Base-by-base conservation (phyloP, 2,329 filamentous ascomycete genomes). In the Tolypocladium ophioglossoides region DNA sequence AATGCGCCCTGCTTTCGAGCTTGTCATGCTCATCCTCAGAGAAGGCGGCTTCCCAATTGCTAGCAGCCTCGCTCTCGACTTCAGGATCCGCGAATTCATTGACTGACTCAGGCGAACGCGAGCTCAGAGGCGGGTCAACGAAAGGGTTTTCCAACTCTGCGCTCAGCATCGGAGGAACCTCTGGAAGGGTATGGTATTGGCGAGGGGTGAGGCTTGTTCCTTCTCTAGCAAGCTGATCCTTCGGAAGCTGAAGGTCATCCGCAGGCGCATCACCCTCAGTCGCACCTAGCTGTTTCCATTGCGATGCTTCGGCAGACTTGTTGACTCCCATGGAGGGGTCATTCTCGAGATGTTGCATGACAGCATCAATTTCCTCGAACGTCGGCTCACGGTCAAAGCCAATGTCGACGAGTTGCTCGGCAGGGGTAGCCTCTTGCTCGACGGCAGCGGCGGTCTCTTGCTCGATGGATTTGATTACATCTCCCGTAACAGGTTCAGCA, bases 1-100 rank as follows among this genome's bases (percentile, higher is more conserved):
- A 97, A 49, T 83, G 81, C 58, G 88, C 89, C 50, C 91, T 84
- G 52, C 85, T 84, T 59, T 88, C 83, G 54, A 97, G 76, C 70
- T 95, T 96, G 51, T 84, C 82, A 55, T 95, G 89, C 63, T 95
- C 89, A 37, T 86, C 85, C 20, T 89, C 88, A 11, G 87, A 86
- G 57, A 96, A 85, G 49, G 86, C 83, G 65, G 87, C 87, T 64
- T 95, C 91, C 94, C 94, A 99, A 68, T 97, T 92, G 66, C 91
- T 96, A 56, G 84, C 80, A 27, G 86, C 84, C 18, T 85, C 74
- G 57, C 55, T 61, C 9, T 54, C 57, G 24, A 82, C 84, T 32
- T 80, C 79, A 22, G 55, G 56, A 12, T 64, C 60, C 27, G 59
- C 64, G 24, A 80, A 78, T 11, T 62, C 64, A 30, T 66, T 59